Evolutionary conservation across 2,329 filamentous ascomycete genomes (phyloP).

Genomic region (Scedosporium aurantiacum): DNA sequence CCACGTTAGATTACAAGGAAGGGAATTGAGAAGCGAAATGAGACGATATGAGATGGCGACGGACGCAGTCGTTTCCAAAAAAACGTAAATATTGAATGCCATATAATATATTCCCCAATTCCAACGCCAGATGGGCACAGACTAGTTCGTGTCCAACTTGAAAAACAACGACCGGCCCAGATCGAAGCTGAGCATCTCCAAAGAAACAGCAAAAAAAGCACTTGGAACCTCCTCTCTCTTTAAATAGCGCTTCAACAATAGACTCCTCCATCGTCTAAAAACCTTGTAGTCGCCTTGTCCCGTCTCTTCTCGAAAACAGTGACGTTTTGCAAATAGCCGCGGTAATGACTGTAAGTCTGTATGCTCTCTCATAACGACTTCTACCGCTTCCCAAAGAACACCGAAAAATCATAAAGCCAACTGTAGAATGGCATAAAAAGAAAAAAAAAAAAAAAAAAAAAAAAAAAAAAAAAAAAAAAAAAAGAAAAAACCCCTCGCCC

Average conservation of each 20-base stretch:
- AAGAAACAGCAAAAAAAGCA: neutral
- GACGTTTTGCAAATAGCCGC: neutral
- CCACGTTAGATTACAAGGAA: neutral
- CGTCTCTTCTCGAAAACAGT: neutral
- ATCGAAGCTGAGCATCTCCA: neutral
- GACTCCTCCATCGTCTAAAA: neutral
- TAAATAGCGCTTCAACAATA: neutral
- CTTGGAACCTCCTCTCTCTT: neutral
- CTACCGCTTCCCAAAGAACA: constrained; percentile 1
- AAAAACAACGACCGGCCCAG: neutral
- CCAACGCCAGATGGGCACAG: neutral
- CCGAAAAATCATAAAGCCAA: neutral
- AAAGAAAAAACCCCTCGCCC: neutral
- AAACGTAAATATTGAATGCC: neutral
- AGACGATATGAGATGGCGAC: neutral
- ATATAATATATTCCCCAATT: neutral
- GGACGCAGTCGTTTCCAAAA: neutral
- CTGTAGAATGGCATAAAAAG: neutral
- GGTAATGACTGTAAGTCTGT: neutral
- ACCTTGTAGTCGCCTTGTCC: neutral
- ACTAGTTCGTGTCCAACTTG: neutral
- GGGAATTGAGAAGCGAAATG: neutral
- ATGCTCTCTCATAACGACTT: neutral
- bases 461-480: neutral
- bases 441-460: neutral